These are phyloP conservation scores for Chamaenerion angustifolium DNA, from an alignment of 345 rosid species.

Conservation along the genomic window DNA sequence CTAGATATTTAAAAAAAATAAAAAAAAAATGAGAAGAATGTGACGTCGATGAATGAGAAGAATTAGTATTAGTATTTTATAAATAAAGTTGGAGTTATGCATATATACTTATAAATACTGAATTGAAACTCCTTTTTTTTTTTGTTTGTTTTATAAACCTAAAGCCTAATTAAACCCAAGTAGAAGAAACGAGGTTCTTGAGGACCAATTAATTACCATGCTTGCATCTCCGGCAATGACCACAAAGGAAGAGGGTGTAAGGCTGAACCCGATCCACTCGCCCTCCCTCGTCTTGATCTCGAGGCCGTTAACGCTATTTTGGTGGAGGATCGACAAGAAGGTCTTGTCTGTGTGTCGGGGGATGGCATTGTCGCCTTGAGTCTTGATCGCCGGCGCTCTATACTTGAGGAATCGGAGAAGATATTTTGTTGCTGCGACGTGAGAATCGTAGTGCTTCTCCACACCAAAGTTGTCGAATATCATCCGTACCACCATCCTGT, in stretches of 20 bases:
- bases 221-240: conserved; percentile 22
- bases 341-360: conserved; percentile 25
- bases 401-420: conserved; percentile 26
- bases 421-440: conserved; percentile 12
- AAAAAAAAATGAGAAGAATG: no score
- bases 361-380: conserved; percentile 13
- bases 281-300: conserved; percentile 23
- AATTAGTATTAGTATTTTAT: no score
- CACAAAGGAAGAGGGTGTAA: conserved; percentile 15
- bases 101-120: no score
- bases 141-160: no score
- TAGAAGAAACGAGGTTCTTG: no score
- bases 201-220: no score
- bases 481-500: conserved; percentile 17
- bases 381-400: conserved; percentile 5
- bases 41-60: no score
- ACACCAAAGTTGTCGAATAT: conserved; percentile 21
- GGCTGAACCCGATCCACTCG: conserved; percentile 16
- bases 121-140: no score
- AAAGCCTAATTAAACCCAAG: no score
- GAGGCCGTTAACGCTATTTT: conserved; percentile 26
- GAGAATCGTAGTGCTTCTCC: conserved; percentile 18
- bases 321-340: conserved; percentile 25
- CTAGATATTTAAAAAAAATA: conserved; percentile 1
- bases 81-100: no score